Percentiles rank a stretch among this genome's conserved stretches.
Conservation (phyloP, 139 green algal species). For the Mesotaenium endlicherianum region DNA sequence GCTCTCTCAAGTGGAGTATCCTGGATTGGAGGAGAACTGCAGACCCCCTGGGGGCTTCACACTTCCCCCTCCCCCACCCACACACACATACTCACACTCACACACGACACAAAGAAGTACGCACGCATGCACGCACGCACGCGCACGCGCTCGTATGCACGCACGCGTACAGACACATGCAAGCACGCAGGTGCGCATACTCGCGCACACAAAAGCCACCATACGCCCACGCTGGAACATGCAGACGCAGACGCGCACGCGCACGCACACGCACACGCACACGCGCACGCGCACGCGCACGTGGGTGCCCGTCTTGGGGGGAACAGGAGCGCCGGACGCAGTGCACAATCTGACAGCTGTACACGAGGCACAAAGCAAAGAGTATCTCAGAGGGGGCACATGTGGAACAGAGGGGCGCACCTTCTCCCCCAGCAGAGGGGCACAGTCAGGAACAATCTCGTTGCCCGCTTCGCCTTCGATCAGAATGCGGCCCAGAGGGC, state of each 20-base stretch:
- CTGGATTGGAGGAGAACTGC: no score
- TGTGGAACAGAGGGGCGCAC: not conserved
- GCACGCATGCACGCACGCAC: no score
- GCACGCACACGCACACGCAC: not conserved
- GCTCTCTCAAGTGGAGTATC: no score
- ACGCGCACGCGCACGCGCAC: no score
- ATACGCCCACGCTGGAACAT: no score
- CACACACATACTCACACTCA: no score
- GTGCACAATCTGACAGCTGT: not conserved
- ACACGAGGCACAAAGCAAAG: not conserved
- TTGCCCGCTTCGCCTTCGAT: slow-evolving; percentile 11
- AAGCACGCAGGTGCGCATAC: no score
- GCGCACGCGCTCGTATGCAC: no score
- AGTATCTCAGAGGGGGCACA: not conserved
- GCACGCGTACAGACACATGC: not conserved
- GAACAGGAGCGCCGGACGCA: not conserved
- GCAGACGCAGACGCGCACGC: no score
- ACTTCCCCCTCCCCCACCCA: not conserved
- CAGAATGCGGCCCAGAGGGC: slow-evolving; percentile 3
- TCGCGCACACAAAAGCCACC: no score
- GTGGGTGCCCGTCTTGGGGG: not conserved
- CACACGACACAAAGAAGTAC: no score
- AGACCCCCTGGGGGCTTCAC: no score
- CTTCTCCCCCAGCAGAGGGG: slow-evolving; percentile 9
- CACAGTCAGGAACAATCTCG: slow-evolving; percentile 10